Evolutionary conservation across 2,329 filamentous ascomycete species (phyloP).

Genomic region (Colletotrichum tanaceti): DNA sequence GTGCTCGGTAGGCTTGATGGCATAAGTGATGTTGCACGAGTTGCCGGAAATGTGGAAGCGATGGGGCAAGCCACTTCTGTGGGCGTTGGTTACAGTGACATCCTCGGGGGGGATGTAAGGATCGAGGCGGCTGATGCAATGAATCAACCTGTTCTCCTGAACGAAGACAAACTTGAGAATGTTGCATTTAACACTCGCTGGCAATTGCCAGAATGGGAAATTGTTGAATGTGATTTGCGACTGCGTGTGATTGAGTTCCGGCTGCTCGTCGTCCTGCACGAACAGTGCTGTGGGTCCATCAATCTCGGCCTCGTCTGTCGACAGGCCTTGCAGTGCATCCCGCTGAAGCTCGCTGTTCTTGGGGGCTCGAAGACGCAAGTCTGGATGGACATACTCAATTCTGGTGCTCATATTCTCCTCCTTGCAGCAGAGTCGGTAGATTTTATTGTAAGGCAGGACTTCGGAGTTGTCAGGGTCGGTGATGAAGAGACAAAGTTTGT

Average conservation of each 20-base stretch:
- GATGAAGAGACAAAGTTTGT: slow-evolving; percentile 2
- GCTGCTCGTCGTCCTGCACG: slow-evolving; percentile 2
- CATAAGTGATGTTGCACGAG: slow-evolving; percentile 49
- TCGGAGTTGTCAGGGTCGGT: neutral
- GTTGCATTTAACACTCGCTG: slow-evolving; percentile 45
- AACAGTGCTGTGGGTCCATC: slow-evolving; percentile 18
- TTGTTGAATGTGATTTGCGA: neutral
- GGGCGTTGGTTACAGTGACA: slow-evolving; percentile 21
- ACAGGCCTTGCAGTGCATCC: neutral
- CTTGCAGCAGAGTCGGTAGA: slow-evolving; percentile 47
- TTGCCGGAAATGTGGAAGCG: slow-evolving; percentile 54
- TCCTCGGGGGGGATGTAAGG: slow-evolving; percentile 43
- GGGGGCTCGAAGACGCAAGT: slow-evolving; percentile 43
- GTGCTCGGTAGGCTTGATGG: slow-evolving; percentile 50
- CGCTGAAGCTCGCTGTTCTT: slow-evolving; percentile 2
- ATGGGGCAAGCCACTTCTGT: slow-evolving; percentile 46
- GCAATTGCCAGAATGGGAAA: slow-evolving; percentile 50
- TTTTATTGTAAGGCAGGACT: slow-evolving; percentile 23
- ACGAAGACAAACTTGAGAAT: slow-evolving; percentile 54
- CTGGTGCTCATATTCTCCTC: slow-evolving; percentile 50
- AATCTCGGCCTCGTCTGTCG: too few species aligned
- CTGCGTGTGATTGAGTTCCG: neutral
- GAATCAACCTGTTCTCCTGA: slow-evolving; percentile 51
- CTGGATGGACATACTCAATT: slow-evolving; percentile 45
- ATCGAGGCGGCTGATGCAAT: slow-evolving; percentile 60